Conservation (phyloP, 1,139 yeast species). For the Wickerhamomyces sp. region DNA sequence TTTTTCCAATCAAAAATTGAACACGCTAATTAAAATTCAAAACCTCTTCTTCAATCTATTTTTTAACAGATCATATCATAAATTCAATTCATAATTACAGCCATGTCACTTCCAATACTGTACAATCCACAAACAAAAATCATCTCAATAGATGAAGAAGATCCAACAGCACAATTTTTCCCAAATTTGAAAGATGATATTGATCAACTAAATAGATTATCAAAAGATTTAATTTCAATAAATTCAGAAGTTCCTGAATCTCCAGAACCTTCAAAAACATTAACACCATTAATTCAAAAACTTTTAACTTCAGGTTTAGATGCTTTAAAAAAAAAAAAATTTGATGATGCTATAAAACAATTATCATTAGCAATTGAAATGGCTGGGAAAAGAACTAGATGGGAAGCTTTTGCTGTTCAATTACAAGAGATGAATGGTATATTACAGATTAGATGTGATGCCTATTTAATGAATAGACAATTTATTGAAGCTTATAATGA, state of each 20-base stretch:
- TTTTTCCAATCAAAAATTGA: too few relatives aligned
- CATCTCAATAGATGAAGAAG: constrained; percentile 23
- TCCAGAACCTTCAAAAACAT: constrained; percentile 57
- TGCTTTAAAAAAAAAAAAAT: constrained; percentile 56
- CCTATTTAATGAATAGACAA: constrained; percentile 58
- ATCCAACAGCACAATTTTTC: constrained; percentile 14
- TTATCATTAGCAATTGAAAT: constrained; percentile 76
- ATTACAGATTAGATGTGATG: constrained; percentile 79
- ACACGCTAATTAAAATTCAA: too few relatives aligned
- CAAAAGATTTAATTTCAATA: constrained; percentile 52
- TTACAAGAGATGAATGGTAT: constrained; percentile 72
- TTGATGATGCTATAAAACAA: constrained; percentile 67
- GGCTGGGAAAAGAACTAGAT: constrained; percentile 69
- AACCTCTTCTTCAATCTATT: too few relatives aligned
- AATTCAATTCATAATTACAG: neutral
- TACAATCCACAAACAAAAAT: constrained; percentile 20
- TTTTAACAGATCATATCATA: neutral
- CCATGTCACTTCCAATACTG: neutral
- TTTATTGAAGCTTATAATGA: constrained; percentile 78
- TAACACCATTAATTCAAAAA: constrained; percentile 65
- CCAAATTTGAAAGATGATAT: constrained; percentile 31
- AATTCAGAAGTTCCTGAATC: constrained; percentile 58
- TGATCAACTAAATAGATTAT: constrained; percentile 58
- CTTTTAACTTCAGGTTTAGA: constrained; percentile 69
- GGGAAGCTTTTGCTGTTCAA: constrained; percentile 79